Evolutionary conservation across 192 early-diverging fungal genomes (phyloP), one percentile per base, ranked within the genome.

Genomic region (Geranomyces variabilis): DNA sequence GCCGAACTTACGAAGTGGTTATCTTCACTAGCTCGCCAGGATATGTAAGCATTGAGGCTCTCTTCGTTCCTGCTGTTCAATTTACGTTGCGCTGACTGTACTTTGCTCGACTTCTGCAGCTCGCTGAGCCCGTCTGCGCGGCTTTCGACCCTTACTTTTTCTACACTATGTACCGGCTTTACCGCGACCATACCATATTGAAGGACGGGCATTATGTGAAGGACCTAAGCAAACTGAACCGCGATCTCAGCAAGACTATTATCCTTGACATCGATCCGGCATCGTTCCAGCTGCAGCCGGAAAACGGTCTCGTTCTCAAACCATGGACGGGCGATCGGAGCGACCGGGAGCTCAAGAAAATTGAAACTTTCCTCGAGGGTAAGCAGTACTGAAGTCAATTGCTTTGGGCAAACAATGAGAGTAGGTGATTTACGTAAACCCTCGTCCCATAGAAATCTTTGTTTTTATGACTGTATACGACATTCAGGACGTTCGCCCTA

Each of bases 291-390:
- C 80, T 91, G 70, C 96, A 99, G 77, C 96, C 96, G 15, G 94
- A 97, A 73, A 99, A 98, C 73, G 89, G 88, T 22, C 78, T 99
- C 29, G 59, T 88, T 26, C 79, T 94, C 60, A 90, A 93, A 71
- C 89, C 91, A 62, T 99, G 95, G 92, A 83, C 81, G 71, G 96
- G 96, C 26, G 86, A 93, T 63, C 74, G 90, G 0, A 83, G 83
- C 33, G 97, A 98, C 67, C 83, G 82, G 21, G 94, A 91, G 75
- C 77, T 99, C 56, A 77, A 86, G 48, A 92, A 91, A 49, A 87
- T 92, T 61, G 92, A 94, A 77, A 92, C 92, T 28, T 93, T 98
- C 83, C 85, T 99, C 26, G 94, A 97, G 85, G 88, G 92, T 94
- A 80, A 71, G 58, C 4, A 36, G 5, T 57, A 46, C 17, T 24